Conservation (phyloP, 2,329 filamentous ascomycete genomes). For the Pseudocercospora musae region DNA sequence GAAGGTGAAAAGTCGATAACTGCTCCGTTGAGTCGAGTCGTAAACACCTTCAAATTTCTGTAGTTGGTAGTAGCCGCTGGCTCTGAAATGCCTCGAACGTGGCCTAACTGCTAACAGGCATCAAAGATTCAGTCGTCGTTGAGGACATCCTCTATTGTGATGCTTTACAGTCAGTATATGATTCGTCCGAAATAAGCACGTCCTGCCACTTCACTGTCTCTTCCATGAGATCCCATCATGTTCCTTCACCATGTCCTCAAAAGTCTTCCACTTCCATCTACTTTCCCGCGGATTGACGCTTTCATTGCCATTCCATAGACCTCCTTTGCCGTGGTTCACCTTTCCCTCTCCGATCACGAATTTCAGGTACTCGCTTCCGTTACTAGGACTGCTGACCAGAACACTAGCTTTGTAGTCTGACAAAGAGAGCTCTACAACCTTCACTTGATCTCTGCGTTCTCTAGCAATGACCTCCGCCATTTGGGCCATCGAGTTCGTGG, state of each 20-base stretch:
- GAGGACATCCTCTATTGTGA: neutral
- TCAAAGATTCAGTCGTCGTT: neutral
- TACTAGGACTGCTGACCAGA: neutral
- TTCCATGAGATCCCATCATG: neutral
- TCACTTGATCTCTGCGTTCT: neutral
- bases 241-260: conserved; percentile 5
- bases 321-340: conserved; percentile 2
- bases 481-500: neutral
- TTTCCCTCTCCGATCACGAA: conserved; percentile 12
- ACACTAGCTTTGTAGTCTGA: conserved; percentile 10
- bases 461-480: conserved; percentile 3
- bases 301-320: conserved; percentile 5
- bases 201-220: neutral
- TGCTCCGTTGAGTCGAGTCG: neutral
- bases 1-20: neutral
- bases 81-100: neutral
- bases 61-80: neutral
- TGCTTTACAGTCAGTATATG: neutral
- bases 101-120: neutral
- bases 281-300: conserved; percentile 9
- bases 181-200: neutral
- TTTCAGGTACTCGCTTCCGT: conserved; percentile 1
- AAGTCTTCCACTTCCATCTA: conserved; percentile 11
- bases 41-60: neutral
- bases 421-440: conserved; percentile 6